Conservation (phyloP, 1,139 yeast species). For the Candida sanyaensis region DNA sequence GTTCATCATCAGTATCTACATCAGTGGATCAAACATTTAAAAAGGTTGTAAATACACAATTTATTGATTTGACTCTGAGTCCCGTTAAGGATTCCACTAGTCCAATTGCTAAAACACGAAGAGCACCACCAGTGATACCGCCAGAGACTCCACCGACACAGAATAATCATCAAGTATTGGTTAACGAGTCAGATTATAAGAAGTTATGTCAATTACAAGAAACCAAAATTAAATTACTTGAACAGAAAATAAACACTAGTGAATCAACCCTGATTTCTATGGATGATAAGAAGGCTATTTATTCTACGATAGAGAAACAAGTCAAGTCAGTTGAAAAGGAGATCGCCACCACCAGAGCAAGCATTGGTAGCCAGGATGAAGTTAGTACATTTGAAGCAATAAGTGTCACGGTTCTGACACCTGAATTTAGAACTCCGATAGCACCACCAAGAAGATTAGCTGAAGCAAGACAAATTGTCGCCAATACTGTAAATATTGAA, state of each 20-base stretch:
- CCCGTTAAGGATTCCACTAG: background rate
- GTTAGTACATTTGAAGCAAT: background rate
- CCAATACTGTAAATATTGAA: conserved; percentile 9
- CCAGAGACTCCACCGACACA: background rate
- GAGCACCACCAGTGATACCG: conserved; percentile 4
- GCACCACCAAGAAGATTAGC: conserved; percentile 7
- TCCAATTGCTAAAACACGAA: background rate
- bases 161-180: conserved; percentile 1
- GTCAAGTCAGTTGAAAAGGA: conserved; percentile 16
- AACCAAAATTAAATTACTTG: conserved; percentile 26
- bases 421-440: conserved; percentile 7
- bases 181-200: background rate
- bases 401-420: conserved; percentile 1
- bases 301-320: conserved; percentile 23
- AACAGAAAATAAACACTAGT: conserved; percentile 27
- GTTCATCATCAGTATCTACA: background rate
- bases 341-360: background rate
- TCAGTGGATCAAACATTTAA: background rate
- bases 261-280: conserved; percentile 39
- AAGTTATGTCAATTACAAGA: conserved; percentile 21
- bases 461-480: conserved; percentile 13
- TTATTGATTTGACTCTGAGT: conserved; percentile 3
- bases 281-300: conserved; percentile 32
- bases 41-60: background rate
- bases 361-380: background rate